Evolutionary conservation across 768 basidiomycete genomes (phyloP).

Genomic region (Chalciporus chontae): DNA sequence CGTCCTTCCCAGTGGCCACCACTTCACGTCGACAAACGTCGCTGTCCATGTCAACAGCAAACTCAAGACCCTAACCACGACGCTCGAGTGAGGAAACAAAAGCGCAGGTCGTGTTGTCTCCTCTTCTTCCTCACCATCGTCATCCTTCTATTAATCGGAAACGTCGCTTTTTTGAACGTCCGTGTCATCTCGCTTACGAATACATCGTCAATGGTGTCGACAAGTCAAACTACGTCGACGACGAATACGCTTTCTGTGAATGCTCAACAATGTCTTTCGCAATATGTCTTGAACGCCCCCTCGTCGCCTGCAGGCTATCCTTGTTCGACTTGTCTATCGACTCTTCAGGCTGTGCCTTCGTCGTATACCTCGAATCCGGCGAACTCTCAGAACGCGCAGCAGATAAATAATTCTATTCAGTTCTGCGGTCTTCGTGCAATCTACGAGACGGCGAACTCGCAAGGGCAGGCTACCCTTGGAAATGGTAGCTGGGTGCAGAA

Average conservation of each 20-base stretch:
- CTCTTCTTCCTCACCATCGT: constrained; percentile 35
- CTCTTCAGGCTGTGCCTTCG: constrained; percentile 36
- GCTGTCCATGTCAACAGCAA: constrained; percentile 20
- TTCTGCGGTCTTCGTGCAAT: constrained; percentile 47
- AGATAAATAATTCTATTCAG: constrained; percentile 37
- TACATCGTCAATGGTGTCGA: constrained; percentile 10
- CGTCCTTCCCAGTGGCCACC: constrained; percentile 35
- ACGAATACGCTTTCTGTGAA: constrained; percentile 33
- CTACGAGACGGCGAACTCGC: constrained; percentile 35
- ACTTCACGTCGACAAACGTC: constrained; percentile 37
- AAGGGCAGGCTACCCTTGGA: constrained; percentile 38
- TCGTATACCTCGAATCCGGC: constrained; percentile 27
- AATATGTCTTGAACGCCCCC: constrained; percentile 45
- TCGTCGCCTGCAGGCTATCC: constrained; percentile 41
- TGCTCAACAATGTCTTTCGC: constrained; percentile 42
- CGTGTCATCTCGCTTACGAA: constrained; percentile 27
- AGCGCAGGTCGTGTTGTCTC: constrained; percentile 30
- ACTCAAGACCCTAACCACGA: constrained; percentile 17
- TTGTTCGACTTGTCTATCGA: constrained; percentile 43
- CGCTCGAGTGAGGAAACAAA: constrained; percentile 24
- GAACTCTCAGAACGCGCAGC: constrained; percentile 32
- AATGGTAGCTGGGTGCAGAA: constrained; percentile 45
- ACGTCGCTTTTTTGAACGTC: constrained; percentile 36
- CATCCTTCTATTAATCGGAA: constrained; percentile 42
- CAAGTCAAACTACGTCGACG: constrained; percentile 23